Evolutionary conservation across 176 grass and related monocot species (phyloP).

Genomic region (Oryza officinalis): DNA sequence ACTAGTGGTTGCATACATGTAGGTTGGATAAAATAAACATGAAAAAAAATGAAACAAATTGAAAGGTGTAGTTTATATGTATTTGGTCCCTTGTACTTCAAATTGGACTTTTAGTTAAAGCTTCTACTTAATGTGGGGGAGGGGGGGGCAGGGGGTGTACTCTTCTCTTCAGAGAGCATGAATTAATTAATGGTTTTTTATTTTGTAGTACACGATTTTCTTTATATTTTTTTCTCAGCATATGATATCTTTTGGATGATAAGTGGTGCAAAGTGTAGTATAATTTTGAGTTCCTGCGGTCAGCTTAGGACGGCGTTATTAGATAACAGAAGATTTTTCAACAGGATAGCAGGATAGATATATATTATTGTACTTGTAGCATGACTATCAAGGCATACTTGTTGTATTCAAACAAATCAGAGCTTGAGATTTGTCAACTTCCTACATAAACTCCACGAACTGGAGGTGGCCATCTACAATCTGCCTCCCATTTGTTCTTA

Average conservation of each 20-base stretch:
- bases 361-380: slow-evolving; percentile 15
- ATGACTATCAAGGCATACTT: slow-evolving; percentile 14
- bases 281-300: neutral
- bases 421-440: slow-evolving; percentile 42
- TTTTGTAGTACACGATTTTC: neutral
- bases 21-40: neutral
- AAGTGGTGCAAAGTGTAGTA: neutral
- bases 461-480: slow-evolving; percentile 8
- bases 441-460: neutral
- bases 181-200: neutral
- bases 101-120: neutral
- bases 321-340: neutral
- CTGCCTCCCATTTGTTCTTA: neutral
- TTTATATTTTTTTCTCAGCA: neutral
- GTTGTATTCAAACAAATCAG: slow-evolving; percentile 33
- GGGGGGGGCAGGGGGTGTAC: no score
- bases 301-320: neutral
- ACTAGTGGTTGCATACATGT: neutral
- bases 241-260: neutral
- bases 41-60: neutral
- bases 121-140: neutral
- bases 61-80: neutral
- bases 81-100: neutral
- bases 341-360: neutral
- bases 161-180: neutral